phyloP scores from a whole-genome alignment of 805 yeast genomes.

The Candida morakotiae region DNA sequence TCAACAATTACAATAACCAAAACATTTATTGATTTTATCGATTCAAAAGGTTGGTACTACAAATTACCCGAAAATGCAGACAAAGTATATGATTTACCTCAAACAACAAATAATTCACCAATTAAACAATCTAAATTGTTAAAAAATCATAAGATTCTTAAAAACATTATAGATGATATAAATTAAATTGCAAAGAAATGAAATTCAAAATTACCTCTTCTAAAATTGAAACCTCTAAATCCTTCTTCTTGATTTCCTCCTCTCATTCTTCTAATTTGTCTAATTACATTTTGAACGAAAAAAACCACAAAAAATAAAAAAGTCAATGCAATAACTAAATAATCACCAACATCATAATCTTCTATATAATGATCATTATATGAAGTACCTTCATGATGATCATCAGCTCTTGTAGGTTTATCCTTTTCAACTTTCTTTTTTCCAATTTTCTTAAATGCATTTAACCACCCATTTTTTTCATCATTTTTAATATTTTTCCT shows the following conservation, averaged over 20 bases:
- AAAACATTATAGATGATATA: slow-evolving; percentile 29
- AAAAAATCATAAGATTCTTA: slow-evolving; percentile 19
- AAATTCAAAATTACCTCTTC: slow-evolving; percentile 28
- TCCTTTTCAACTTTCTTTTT: slow-evolving; percentile 16
- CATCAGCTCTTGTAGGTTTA: slow-evolving; percentile 9
- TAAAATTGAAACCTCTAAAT: slow-evolving; percentile 14
- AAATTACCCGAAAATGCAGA: slow-evolving; percentile 46
- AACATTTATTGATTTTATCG: slow-evolving; percentile 57
- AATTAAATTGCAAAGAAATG: slow-evolving; percentile 33
- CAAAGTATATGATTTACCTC: slow-evolving; percentile 28
- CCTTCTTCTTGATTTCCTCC: slow-evolving; percentile 6
- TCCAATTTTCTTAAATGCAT: slow-evolving; percentile 27
- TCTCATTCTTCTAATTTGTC: slow-evolving; percentile 22
- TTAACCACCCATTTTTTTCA: slow-evolving; percentile 32
- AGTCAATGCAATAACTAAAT: slow-evolving; percentile 26
- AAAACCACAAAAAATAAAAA: slow-evolving; percentile 24
- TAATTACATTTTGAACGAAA: slow-evolving; percentile 22
- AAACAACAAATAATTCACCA: slow-evolving; percentile 4
- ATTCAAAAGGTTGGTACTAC: slow-evolving; percentile 60
- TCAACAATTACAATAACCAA: slow-evolving; percentile 47
- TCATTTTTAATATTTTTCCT: slow-evolving; percentile 14
- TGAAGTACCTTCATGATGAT: slow-evolving; percentile 31
- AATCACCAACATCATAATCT: slow-evolving; percentile 33
- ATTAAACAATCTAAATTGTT: slow-evolving; percentile 11
- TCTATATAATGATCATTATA: slow-evolving; percentile 14